Conservation (phyloP, 768 basidiomycete species). For the Lactarius vividus region DNA sequence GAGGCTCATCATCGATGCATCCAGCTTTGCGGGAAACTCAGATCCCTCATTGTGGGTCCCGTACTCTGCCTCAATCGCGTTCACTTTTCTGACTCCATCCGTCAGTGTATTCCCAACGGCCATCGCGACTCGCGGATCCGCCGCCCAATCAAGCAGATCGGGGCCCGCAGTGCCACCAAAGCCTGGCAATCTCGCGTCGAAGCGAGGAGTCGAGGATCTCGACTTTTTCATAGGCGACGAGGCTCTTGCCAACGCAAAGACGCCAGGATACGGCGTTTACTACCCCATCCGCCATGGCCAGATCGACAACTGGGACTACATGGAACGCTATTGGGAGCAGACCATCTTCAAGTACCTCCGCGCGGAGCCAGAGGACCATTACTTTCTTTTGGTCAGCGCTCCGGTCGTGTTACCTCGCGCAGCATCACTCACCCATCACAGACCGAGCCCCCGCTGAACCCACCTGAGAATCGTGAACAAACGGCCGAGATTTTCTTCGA, state of each 20-base stretch:
- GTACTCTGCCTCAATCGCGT: constrained; percentile 10
- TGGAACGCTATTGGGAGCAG: constrained; percentile 99
- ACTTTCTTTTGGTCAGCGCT: constrained; percentile 85
- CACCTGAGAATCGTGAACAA: constrained; percentile 98
- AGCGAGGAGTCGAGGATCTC: constrained; percentile 96
- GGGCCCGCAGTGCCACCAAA: constrained; percentile 80
- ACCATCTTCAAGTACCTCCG: constrained; percentile 99
- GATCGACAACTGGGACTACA: constrained; percentile 98
- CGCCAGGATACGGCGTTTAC: constrained; percentile 88
- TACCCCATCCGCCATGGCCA: constrained; percentile 97
- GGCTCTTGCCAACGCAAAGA: constrained; percentile 93
- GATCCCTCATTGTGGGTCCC: constrained; percentile 91
- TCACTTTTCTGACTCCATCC: constrained; percentile 4
- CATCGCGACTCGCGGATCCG: constrained; percentile 83
- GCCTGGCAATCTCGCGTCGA: constrained; percentile 90
- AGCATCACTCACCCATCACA: constrained; percentile 34
- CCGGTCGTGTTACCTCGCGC: not conserved
- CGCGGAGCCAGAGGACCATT: constrained; percentile 98
- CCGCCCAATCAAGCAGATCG: constrained; percentile 54
- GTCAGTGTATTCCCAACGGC: constrained; percentile 94
- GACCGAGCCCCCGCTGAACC: constrained; percentile 99
- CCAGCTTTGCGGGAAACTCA: constrained; percentile 95
- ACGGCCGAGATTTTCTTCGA: constrained; percentile 99
- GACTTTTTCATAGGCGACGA: constrained; percentile 99
- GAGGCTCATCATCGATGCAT: not conserved